Conservation (phyloP, 352 stramenopile species). For the Globisporangium emineosum region DNA sequence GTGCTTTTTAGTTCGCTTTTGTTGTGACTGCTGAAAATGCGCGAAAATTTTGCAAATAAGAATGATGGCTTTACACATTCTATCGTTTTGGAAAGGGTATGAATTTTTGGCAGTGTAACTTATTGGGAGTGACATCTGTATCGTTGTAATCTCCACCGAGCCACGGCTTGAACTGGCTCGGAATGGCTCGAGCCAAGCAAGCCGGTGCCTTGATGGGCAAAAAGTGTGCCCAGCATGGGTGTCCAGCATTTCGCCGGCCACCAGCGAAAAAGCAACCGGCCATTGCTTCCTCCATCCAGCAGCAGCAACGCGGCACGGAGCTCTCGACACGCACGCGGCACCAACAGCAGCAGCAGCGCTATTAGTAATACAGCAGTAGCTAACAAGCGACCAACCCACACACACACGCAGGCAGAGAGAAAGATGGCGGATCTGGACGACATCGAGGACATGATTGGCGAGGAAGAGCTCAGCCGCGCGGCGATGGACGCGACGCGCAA, state of each 20-base stretch:
- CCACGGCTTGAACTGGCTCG: background rate
- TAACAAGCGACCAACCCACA: background rate
- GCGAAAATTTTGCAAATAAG: too few relatives aligned
- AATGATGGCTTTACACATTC: too few relatives aligned
- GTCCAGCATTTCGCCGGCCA: background rate
- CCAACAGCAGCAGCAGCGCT: too few relatives aligned
- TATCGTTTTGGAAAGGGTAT: too few relatives aligned
- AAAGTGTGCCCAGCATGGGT: background rate
- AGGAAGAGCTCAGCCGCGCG: constrained; percentile 62
- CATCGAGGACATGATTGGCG: constrained; percentile 81
- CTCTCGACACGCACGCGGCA: background rate
- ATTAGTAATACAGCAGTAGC: background rate
- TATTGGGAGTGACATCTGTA: too few relatives aligned
- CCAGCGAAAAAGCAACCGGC: background rate
- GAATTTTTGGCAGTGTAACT: too few relatives aligned
- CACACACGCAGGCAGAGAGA: background rate
- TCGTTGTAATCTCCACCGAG: too few relatives aligned
- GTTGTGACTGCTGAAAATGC: too few relatives aligned
- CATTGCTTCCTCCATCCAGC: background rate
- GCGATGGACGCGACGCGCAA: constrained; percentile 36
- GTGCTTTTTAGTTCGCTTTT: too few relatives aligned
- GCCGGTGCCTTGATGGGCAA: background rate
- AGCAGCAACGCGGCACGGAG: background rate
- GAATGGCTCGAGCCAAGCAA: background rate
- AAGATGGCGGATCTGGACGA: constrained; percentile 44